Conservation (phyloP, 805 yeast species). For the Sugiyamaella mastotermitis region DNA sequence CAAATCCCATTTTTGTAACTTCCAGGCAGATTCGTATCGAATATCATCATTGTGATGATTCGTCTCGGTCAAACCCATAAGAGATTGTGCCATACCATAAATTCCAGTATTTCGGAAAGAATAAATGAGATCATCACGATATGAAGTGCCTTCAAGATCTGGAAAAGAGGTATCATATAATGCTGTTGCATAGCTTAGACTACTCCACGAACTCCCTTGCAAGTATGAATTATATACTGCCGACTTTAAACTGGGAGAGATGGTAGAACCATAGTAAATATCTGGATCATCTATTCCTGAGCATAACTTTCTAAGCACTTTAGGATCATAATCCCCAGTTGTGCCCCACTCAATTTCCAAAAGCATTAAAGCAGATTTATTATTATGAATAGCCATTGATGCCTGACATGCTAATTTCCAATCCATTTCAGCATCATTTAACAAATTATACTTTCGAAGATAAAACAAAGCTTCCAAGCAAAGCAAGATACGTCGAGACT, state of each 20-base stretch:
- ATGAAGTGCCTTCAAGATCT: neutral
- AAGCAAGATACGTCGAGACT: no score
- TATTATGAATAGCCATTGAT: slow-evolving; percentile 23
- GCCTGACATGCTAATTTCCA: no score
- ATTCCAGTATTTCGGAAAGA: slow-evolving; percentile 49
- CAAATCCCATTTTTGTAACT: slow-evolving; percentile 69
- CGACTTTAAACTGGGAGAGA: slow-evolving; percentile 45
- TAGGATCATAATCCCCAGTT: slow-evolving; percentile 7
- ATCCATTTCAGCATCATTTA: no score
- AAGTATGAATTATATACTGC: slow-evolving; percentile 35
- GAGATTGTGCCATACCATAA: slow-evolving; percentile 42
- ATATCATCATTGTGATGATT: slow-evolving; percentile 13
- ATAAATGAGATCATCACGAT: slow-evolving; percentile 25
- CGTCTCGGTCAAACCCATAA: neutral
- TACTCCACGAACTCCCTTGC: slow-evolving; percentile 37
- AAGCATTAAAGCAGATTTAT: slow-evolving; percentile 29
- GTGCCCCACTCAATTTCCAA: slow-evolving; percentile 28
- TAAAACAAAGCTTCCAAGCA: no score
- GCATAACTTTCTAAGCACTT: slow-evolving; percentile 34
- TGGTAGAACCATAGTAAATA: slow-evolving; percentile 58
- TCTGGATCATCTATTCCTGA: slow-evolving; percentile 56
- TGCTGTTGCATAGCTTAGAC: slow-evolving; percentile 52
- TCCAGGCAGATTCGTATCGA: slow-evolving; percentile 66
- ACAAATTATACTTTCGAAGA: no score
- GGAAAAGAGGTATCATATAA: slow-evolving; percentile 43